These are phyloP conservation scores for Nematocida displodere DNA, from an alignment of 371 early-diverging fungal genomes.

Conservation along the genomic window DNA sequence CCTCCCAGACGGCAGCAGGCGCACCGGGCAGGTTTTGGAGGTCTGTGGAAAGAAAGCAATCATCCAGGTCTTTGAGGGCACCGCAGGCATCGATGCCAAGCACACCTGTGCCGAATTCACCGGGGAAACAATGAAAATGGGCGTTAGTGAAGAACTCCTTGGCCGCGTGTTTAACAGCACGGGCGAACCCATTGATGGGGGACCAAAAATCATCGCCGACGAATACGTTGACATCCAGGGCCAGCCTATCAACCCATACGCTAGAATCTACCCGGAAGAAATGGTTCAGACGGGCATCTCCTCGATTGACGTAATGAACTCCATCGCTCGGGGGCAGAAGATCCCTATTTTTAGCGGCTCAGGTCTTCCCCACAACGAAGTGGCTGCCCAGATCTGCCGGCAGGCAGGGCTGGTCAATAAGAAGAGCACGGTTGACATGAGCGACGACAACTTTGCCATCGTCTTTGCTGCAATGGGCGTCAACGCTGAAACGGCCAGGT, in stretches of 20 bases:
- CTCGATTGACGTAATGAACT: conserved; percentile 99
- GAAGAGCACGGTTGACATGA: conserved; percentile 89
- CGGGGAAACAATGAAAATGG: conserved; percentile 90
- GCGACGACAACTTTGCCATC: conserved; percentile 98
- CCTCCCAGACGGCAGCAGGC: conserved; percentile 85
- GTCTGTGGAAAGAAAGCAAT: conserved; percentile 92
- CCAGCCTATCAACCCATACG: conserved; percentile 96
- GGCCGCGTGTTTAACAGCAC: conserved; percentile 98
- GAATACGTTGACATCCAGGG: conserved; percentile 90
- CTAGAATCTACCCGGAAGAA: conserved; percentile 98
- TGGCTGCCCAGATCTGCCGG: conserved; percentile 99
- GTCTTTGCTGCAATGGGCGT: conserved; percentile 99
- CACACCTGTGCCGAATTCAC: conserved; percentile 90
- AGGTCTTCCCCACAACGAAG: conserved; percentile 98
- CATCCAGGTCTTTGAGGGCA: conserved; percentile 99
- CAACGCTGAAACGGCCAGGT: conserved; percentile 99
- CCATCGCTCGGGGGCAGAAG: conserved; percentile 99
- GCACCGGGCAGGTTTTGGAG: conserved; percentile 96
- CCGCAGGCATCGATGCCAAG: conserved; percentile 92
- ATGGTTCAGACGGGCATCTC: conserved; percentile 99
- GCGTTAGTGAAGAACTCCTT: conserved; percentile 96
- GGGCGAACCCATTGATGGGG: conserved; percentile 94
- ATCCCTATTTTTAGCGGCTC: conserved; percentile 99
- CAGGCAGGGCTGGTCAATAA: conserved; percentile 96
- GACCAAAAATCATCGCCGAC: conserved; percentile 95